Percentiles rank a stretch among this genome's conserved stretches.
Conservation (phyloP, 306 rosid species). For the Vigna radiata region DNA sequence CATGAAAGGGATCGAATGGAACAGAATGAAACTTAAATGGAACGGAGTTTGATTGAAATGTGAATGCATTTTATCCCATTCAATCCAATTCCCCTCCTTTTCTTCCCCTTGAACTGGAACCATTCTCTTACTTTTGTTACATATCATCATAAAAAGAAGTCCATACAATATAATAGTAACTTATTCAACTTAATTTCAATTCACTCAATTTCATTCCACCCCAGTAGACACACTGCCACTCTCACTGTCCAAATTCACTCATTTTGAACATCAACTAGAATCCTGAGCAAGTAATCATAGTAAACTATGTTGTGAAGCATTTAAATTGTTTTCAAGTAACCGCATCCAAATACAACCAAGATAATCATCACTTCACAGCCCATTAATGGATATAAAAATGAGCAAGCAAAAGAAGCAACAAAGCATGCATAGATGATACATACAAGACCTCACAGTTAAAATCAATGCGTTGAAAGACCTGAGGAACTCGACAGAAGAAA, state of each 20-base stretch:
- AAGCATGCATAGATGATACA: not conserved
- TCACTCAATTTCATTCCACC: not conserved
- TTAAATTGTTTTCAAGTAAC: not conserved
- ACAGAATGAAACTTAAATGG: not conserved
- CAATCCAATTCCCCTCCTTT: not conserved
- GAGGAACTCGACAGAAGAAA: constrained; percentile 81
- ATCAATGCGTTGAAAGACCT: constrained; percentile 50
- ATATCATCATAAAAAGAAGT: not conserved
- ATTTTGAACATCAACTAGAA: constrained; percentile 6
- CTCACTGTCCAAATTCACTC: not conserved
- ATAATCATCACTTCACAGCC: not conserved
- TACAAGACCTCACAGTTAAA: not conserved
- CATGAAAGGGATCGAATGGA: not conserved
- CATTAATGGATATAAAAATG: not conserved
- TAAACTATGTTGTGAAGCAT: not conserved
- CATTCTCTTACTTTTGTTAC: not conserved
- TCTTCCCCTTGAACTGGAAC: not conserved
- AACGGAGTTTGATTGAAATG: no score
- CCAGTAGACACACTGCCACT: not conserved
- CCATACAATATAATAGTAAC: not conserved
- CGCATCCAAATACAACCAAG: not conserved
- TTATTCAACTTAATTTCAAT: not conserved
- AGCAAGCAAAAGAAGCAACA: constrained; percentile 22
- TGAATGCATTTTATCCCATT: not conserved
- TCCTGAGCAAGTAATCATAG: not conserved